phyloP scores from a whole-genome alignment of 2,329 filamentous ascomycete genomes.

The Elsinoe arachidis region DNA sequence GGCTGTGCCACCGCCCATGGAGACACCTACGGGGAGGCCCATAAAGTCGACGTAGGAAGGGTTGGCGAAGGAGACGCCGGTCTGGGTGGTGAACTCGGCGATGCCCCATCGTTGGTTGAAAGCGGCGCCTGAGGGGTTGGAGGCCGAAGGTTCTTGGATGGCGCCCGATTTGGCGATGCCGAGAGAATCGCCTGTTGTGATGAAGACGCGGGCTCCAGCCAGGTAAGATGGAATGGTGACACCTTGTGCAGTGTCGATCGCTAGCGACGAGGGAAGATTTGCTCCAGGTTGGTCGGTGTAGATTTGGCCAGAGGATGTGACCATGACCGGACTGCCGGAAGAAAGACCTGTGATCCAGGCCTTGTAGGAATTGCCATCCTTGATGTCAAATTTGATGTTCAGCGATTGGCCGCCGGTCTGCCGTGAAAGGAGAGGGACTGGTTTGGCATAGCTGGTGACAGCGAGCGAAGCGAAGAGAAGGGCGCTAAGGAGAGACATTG shows the following conservation, averaged over 20 bases:
- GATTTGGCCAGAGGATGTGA: not conserved
- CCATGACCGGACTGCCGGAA: not conserved
- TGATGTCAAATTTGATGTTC: not conserved
- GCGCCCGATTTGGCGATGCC: not conserved
- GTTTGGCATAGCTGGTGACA: not conserved
- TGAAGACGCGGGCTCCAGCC: not conserved
- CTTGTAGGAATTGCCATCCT: not conserved
- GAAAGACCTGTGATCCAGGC: not conserved
- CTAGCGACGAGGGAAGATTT: not conserved
- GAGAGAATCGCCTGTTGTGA: not conserved
- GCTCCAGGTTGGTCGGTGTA: not conserved
- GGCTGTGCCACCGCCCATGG: constrained; percentile 40
- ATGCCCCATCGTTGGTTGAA: constrained; percentile 28
- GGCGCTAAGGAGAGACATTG: not conserved
- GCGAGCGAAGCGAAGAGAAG: not conserved
- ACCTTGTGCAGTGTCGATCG: not conserved
- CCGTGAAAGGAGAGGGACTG: not conserved
- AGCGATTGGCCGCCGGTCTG: not conserved
- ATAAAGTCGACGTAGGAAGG: constrained; percentile 21
- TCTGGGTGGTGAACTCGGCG: constrained; percentile 35
- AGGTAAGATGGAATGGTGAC: not conserved
- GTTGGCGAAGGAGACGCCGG: constrained; percentile 32
- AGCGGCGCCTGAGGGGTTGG: not conserved
- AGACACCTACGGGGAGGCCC: constrained; percentile 43
- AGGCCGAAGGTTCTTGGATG: not conserved